A percentile compares a stretch with the other conserved stretches of the same genome.
phyloP scores from a whole-genome alignment of 768 basidiomycete genomes.

The Galerina sulciceps region DNA sequence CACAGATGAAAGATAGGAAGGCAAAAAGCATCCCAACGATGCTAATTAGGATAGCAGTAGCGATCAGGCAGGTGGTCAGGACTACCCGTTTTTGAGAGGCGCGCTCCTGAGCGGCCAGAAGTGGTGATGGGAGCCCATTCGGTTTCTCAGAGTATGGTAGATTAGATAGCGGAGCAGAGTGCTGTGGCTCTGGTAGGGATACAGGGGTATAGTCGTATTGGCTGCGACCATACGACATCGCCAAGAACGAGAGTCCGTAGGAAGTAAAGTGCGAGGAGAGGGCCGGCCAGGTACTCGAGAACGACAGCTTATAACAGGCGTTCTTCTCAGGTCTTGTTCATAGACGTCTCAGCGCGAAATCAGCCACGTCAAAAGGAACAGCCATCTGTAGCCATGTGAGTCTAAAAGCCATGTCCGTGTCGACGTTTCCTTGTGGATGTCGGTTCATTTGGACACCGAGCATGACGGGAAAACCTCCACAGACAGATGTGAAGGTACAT shows the following conservation, averaged over 20 bases:
- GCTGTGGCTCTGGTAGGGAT: not conserved
- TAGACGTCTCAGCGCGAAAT: too few species aligned
- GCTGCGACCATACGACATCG: not conserved
- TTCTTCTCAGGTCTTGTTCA: too few species aligned
- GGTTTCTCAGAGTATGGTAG: not conserved
- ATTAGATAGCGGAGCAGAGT: not conserved
- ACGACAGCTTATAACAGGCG: not conserved
- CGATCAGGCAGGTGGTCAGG: not conserved
- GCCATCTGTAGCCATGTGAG: too few species aligned
- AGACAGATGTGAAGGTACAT: too few species aligned
- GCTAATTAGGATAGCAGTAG: not conserved
- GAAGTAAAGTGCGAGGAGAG: not conserved
- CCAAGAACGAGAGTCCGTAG: not conserved
- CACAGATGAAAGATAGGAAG: slow-evolving; percentile 5
- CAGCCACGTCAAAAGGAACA: too few species aligned
- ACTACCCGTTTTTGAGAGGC: not conserved
- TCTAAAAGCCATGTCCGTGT: too few species aligned
- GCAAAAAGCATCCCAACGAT: not conserved
- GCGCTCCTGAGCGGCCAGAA: not conserved
- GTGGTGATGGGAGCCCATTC: not conserved
- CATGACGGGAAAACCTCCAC: too few species aligned
- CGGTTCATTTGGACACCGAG: too few species aligned
- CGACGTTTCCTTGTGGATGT: too few species aligned
- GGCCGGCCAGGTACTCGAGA: not conserved
- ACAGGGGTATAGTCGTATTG: not conserved